These are phyloP conservation scores for Nakazawaea peltata DNA, from an alignment of 805 yeast genomes.

Conservation along the genomic window DNA sequence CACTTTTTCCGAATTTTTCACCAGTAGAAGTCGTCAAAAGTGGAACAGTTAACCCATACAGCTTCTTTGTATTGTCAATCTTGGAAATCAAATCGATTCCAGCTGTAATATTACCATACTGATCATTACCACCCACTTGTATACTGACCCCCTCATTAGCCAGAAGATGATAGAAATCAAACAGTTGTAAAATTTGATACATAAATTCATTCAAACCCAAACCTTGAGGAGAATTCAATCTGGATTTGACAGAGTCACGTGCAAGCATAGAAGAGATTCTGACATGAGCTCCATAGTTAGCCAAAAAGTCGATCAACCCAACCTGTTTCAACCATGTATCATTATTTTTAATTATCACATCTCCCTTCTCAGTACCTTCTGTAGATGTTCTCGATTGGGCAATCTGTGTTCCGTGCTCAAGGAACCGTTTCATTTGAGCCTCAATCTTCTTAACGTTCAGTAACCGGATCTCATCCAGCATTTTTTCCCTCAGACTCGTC, in stretches of 20 bases:
- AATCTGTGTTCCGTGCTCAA: slow-evolving; percentile 52
- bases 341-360: slow-evolving; percentile 40
- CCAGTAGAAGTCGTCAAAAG: slow-evolving; percentile 82
- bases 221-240: slow-evolving; percentile 65
- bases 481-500: slow-evolving; percentile 56
- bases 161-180: slow-evolving; percentile 80
- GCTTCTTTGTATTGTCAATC: slow-evolving; percentile 18
- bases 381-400: slow-evolving; percentile 40
- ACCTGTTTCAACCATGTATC: slow-evolving; percentile 81
- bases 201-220: slow-evolving; percentile 92
- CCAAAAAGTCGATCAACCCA: slow-evolving; percentile 69
- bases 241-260: slow-evolving; percentile 75
- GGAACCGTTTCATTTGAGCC: slow-evolving; percentile 52
- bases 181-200: slow-evolving; percentile 89
- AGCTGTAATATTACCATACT: slow-evolving; percentile 97
- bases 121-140: slow-evolving; percentile 96
- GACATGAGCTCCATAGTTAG: slow-evolving; percentile 67
- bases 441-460: slow-evolving; percentile 54
- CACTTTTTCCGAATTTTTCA: slow-evolving; percentile 92
- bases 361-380: slow-evolving; percentile 8
- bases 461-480: slow-evolving; percentile 44
- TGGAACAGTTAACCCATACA: slow-evolving; percentile 84
- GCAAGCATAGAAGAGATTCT: slow-evolving; percentile 83
- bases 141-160: slow-evolving; percentile 48
- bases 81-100: slow-evolving; percentile 83